These are phyloP conservation scores for Kwoniella sp. DNA, from an alignment of 768 basidiomycete genomes.

Conservation along the genomic window DNA sequence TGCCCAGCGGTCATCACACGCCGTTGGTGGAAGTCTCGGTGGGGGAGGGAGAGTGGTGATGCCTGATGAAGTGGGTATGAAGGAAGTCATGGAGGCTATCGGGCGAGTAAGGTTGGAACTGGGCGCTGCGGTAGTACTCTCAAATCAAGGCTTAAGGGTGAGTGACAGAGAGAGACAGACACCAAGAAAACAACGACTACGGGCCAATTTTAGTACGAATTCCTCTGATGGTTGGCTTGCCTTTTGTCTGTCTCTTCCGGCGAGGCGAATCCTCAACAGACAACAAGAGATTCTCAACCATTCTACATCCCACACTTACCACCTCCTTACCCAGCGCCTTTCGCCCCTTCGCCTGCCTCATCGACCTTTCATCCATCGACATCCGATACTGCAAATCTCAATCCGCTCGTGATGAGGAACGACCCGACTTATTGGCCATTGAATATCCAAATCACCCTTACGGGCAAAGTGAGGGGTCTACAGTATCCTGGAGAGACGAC, in stretches of 20 bases:
- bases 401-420: not conserved
- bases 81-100: conserved; percentile 38
- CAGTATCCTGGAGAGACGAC: conserved; percentile 41
- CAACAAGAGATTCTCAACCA: conserved; percentile 28
- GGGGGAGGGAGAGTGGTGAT: conserved; percentile 5
- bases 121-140: conserved; percentile 34
- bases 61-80: conserved; percentile 40
- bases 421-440: conserved; percentile 32
- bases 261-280: not conserved
- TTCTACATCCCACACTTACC: conserved; percentile 41
- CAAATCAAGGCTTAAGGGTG: conserved; percentile 43
- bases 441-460: conserved; percentile 45
- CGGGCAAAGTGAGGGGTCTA: conserved; percentile 24
- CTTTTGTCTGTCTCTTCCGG: no score
- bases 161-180: conserved; percentile 10
- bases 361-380: not conserved
- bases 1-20: not conserved
- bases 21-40: not conserved
- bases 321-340: conserved; percentile 35
- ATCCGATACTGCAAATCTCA: not conserved
- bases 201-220: no score
- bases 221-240: no score
- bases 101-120: conserved; percentile 39
- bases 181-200: no score
- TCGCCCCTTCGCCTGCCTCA: not conserved